Conservation (phyloP, 371 early-diverging fungal genomes). For the Mucor indicus region DNA sequence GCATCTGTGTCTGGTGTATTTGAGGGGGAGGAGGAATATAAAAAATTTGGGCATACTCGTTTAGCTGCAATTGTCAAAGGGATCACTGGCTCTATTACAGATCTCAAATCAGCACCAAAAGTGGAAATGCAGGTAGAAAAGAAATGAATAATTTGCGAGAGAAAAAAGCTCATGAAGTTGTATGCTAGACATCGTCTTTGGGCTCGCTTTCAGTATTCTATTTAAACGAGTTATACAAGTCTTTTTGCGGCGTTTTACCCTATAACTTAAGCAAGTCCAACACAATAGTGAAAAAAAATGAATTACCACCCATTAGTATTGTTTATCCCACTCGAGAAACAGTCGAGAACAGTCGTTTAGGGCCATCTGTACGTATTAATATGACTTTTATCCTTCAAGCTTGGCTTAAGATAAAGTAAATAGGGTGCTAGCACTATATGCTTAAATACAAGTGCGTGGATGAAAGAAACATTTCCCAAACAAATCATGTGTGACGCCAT, state of each 20-base stretch:
- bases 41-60: conserved; percentile 41
- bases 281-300: neutral
- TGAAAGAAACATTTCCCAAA: conserved; percentile 37
- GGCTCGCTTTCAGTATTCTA: conserved; percentile 27
- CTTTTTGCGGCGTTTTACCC: conserved; percentile 36
- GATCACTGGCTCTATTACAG: conserved; percentile 14
- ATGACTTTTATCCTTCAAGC: neutral
- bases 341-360: conserved; percentile 26
- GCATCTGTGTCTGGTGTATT: conserved; percentile 42
- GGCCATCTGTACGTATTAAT: conserved; percentile 35
- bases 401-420: neutral
- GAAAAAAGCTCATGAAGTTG: no score
- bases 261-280: conserved; percentile 8
- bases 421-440: conserved; percentile 48
- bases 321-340: conserved; percentile 34
- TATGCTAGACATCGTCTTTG: conserved; percentile 38
- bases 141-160: neutral
- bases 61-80: conserved; percentile 25
- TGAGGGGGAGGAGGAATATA: conserved; percentile 27
- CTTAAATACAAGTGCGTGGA: conserved; percentile 29
- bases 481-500: conserved; percentile 44
- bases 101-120: conserved; percentile 13
- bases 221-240: conserved; percentile 34
- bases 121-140: conserved; percentile 46
- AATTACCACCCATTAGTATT: conserved; percentile 33